A percentile compares a stretch with the other conserved stretches of the same genome.
Conservation (phyloP, 108 stramenopile genomes). For the Schizochytrium sp. region DNA sequence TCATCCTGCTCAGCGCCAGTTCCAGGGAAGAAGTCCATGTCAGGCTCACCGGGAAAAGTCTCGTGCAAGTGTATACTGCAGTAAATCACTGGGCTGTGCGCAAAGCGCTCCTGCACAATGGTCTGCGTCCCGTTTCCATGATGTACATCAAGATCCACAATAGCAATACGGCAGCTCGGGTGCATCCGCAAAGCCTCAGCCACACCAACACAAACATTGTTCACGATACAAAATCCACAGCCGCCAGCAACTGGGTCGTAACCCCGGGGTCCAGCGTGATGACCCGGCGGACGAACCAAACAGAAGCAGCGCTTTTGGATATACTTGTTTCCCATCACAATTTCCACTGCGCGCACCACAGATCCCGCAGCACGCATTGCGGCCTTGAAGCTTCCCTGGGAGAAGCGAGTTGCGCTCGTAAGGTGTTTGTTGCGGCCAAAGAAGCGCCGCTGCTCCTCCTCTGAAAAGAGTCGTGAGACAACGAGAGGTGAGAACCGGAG, state of each 20-base stretch:
- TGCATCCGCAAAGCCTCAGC: conserved; percentile 65
- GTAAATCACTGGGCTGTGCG: conserved; percentile 38
- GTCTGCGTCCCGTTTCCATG: conserved; percentile 78
- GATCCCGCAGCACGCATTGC: conserved; percentile 76
- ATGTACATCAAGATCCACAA: conserved; percentile 78
- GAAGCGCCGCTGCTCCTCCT: conserved; percentile 63
- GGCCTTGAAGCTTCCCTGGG: conserved; percentile 68
- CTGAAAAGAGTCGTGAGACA: conserved; percentile 48
- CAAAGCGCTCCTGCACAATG: conserved; percentile 63
- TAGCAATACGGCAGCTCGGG: conserved; percentile 70
- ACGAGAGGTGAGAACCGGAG: conserved; percentile 45
- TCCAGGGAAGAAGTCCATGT: conserved; percentile 68
- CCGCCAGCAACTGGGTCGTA: conserved; percentile 58
- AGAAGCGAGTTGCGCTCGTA: conserved; percentile 71
- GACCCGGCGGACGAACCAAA: conserved; percentile 72
- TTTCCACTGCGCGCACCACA: conserved; percentile 73
- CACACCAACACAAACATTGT: conserved; percentile 72
- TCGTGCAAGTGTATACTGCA: conserved; percentile 64
- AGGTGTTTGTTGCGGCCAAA: conserved; percentile 66
- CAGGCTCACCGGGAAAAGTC: conserved; percentile 39
- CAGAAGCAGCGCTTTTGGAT: conserved; percentile 83
- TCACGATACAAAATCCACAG: conserved; percentile 76
- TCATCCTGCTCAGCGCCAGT: conserved; percentile 62
- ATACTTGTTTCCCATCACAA: conserved; percentile 66
- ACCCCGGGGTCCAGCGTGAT: conserved; percentile 67